Base-by-base conservation (phyloP, 306 rosid species). In the Crotalaria pallida region DNA sequence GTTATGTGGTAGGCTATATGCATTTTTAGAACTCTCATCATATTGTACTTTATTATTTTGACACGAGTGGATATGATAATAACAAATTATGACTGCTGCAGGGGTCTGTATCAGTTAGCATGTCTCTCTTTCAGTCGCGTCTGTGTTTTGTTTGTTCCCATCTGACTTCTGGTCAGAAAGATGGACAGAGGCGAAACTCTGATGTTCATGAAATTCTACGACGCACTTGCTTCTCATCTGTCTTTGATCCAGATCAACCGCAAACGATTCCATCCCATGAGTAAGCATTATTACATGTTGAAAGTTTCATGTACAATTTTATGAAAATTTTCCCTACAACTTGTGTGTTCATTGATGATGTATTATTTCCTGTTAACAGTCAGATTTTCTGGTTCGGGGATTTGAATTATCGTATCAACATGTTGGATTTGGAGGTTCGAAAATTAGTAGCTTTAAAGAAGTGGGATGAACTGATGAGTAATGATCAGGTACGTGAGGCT, bases 311-410 rank as follows among this genome's bases (percentile, higher is more conserved):
- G 58, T 51, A 7, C 22, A 53, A 48, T 70, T 72, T 17, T 13
- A 17, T 63, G 12, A 26, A 16, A 4, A 16, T 5, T 23, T 19
- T 9, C 5, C 27, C 11, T 34, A 13, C 21, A 72, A 23, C 59
- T 64, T 24, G 0, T 51, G 12, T 26, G 34, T 73, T 76, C 45
- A 62, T 62, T 82, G 38, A 78, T 58, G 38, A 78, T 58, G 58
- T 40, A 23, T 56, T 82, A 58, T 72, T 77, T 78, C 62, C 18
- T 72, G 61, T 60, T 10, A 72, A 56, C 96, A 91, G 99, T 58
- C 92, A 94, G 80, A 84, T 94, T 57, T 89, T 94, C 87, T 94
- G 97, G 99, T 87, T 94, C 22, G 97, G 99, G 45, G 97, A 94
- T 74, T 86, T 94, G 85, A 94, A 94, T 72, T 94, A 91, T 71